Percentiles rank a stretch among this genome's conserved stretches.
phyloP scores from a whole-genome alignment of 441 rosid species.

The Croton laevigatus region DNA sequence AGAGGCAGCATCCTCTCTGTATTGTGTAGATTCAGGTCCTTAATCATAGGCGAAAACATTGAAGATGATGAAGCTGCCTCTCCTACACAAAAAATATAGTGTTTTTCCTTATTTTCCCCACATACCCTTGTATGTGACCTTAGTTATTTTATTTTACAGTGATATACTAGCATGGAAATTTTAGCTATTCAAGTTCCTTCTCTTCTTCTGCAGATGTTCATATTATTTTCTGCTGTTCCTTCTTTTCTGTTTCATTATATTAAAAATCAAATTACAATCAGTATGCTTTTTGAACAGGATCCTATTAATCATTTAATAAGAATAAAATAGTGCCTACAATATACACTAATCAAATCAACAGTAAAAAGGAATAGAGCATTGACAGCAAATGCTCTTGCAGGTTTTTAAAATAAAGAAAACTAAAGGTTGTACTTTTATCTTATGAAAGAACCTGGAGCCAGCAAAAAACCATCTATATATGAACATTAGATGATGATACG shows the following conservation, averaged over 20 bases:
- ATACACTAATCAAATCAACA: neutral
- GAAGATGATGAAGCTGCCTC: slow-evolving; percentile 23
- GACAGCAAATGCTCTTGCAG: neutral
- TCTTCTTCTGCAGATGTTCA: neutral
- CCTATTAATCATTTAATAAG: neutral
- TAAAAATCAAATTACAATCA: neutral
- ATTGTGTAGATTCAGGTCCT: slow-evolving; percentile 32
- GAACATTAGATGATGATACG: neutral
- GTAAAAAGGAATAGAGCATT: neutral
- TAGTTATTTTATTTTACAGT: slow-evolving; percentile 20
- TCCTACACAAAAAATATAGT: slow-evolving; percentile 34
- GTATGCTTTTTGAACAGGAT: neutral
- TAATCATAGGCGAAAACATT: slow-evolving; percentile 25
- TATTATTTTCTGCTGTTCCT: neutral
- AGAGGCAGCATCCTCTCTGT: slow-evolving; percentile 27
- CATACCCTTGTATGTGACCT: slow-evolving; percentile 12
- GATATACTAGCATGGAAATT: slow-evolving; percentile 15
- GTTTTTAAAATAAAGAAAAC: neutral
- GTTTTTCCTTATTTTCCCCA: slow-evolving; percentile 16
- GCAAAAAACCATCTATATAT: neutral
- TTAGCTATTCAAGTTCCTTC: slow-evolving; percentile 26
- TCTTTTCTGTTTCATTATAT: too few species aligned
- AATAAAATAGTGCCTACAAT: too few species aligned
- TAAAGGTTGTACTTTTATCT: neutral
- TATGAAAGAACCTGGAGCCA: neutral